Evolutionary conservation across 1,284 basidiomycete genomes (phyloP).

Genomic region (Tausonia pullulans): DNA sequence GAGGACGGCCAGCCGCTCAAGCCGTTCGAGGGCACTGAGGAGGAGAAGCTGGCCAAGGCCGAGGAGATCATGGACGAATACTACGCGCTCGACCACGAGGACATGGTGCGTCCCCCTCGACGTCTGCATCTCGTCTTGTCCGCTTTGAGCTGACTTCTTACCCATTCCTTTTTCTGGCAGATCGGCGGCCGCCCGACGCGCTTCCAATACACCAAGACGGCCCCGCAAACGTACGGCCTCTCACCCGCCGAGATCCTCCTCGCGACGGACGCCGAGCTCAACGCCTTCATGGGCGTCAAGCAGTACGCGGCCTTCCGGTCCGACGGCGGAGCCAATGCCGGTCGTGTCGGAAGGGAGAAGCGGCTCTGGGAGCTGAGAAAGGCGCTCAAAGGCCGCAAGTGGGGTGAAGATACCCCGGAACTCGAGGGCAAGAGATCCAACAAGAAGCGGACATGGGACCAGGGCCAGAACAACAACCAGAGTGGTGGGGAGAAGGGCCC

Average conservation of each 20-base stretch:
- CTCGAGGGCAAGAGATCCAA: slow-evolving; percentile 16
- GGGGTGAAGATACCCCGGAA: slow-evolving; percentile 36
- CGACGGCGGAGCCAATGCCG: slow-evolving; percentile 35
- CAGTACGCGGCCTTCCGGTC: slow-evolving; percentile 81
- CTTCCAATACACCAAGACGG: slow-evolving; percentile 77
- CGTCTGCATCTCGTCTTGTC: background rate
- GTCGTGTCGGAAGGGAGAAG: slow-evolving; percentile 54
- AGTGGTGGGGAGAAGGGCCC: slow-evolving; percentile 9
- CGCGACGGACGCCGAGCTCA: slow-evolving; percentile 86
- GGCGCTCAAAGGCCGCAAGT: slow-evolving; percentile 40
- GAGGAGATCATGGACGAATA: slow-evolving; percentile 85
- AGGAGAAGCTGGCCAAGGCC: slow-evolving; percentile 64
- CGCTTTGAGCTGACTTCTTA: background rate
- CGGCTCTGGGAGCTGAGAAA: slow-evolving; percentile 63
- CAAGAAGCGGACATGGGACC: slow-evolving; percentile 15
- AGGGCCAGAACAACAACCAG: slow-evolving; percentile 15
- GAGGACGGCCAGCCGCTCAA: slow-evolving; percentile 36
- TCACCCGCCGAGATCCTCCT: slow-evolving; percentile 79
- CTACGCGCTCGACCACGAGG: slow-evolving; percentile 86
- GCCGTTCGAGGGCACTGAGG: slow-evolving; percentile 73
- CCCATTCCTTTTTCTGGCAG: slow-evolving; percentile 34
- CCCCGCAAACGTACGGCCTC: slow-evolving; percentile 58
- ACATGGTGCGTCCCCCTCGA: slow-evolving; percentile 52
- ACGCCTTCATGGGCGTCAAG: slow-evolving; percentile 78
- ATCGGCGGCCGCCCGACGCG: slow-evolving; percentile 82